Evolutionary conservation across 202 grass and related monocot species (phyloP).

Genomic region (Schoenoplectus triqueter): DNA sequence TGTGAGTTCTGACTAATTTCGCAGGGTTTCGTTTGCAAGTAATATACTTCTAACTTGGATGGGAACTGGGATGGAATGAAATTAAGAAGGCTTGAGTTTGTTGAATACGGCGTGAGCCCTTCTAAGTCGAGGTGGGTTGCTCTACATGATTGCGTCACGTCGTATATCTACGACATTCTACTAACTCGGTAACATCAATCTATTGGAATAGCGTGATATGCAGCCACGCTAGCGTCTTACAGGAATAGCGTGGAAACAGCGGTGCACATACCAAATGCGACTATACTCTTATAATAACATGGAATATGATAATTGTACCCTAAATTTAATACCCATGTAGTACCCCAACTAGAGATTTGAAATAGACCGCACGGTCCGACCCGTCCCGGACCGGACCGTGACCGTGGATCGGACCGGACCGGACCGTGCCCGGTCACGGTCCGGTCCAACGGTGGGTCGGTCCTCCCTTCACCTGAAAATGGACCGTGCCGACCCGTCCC

Average conservation of each 20-base stretch:
- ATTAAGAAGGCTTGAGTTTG: no score
- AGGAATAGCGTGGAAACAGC: neutral
- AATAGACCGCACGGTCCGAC: no score
- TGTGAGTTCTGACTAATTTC: neutral
- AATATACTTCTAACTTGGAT: neutral
- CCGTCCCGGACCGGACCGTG: no score
- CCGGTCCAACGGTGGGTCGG: no score
- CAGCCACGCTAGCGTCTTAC: neutral
- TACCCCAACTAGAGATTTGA: no score
- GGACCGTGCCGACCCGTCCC: no score
- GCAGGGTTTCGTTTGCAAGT: slow-evolving; percentile 23
- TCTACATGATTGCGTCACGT: neutral
- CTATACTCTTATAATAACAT: neutral
- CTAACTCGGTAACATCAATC: neutral
- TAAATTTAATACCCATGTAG: no score
- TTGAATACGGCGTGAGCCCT: neutral
- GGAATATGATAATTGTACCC: no score
- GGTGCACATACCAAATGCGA: neutral
- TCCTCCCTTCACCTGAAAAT: no score
- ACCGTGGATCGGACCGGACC: no score
- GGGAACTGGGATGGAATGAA: neutral
- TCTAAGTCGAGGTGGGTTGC: neutral
- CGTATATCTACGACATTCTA: slow-evolving; percentile 24
- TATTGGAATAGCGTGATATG: neutral
- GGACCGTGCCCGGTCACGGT: no score